These are phyloP conservation scores for Kalmanozyma brasiliensis DNA, from an alignment of 1,284 basidiomycete species.

Conservation along the genomic window DNA sequence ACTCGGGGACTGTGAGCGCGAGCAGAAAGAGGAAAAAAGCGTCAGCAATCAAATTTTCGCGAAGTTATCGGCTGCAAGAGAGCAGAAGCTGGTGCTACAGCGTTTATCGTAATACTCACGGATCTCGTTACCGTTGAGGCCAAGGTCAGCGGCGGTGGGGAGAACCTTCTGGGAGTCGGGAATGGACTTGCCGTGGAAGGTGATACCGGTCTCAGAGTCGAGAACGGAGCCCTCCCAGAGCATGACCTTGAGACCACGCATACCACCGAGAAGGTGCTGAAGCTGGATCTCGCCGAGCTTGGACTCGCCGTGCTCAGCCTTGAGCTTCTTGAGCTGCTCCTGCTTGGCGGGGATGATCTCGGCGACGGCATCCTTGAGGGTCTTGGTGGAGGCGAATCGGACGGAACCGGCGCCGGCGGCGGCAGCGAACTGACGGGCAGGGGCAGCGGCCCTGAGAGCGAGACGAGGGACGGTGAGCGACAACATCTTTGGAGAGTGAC, in stretches of 20 bases:
- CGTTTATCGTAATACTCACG: slow-evolving; percentile 46
- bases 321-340: slow-evolving; percentile 66
- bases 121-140: slow-evolving; percentile 65
- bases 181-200: slow-evolving; percentile 67
- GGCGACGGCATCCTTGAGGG: slow-evolving; percentile 64
- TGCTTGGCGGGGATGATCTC: slow-evolving; percentile 67
- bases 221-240: slow-evolving; percentile 68
- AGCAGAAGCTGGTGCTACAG: background rate
- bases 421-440: slow-evolving; percentile 62
- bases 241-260: slow-evolving; percentile 68
- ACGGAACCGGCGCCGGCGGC: slow-evolving; percentile 53
- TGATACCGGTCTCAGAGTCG: slow-evolving; percentile 66
- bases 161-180: slow-evolving; percentile 67
- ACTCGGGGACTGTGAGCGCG: slow-evolving; percentile 59
- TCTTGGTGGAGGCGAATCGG: slow-evolving; percentile 65
- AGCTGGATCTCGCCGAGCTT: slow-evolving; percentile 66
- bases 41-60: background rate
- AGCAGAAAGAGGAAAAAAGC: background rate
- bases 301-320: slow-evolving; percentile 61
- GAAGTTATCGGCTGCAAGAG: background rate
- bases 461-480: slow-evolving; percentile 63
- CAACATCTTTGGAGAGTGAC: slow-evolving; percentile 49
- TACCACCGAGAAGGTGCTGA: slow-evolving; percentile 65
- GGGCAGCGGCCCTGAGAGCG: slow-evolving; percentile 60
- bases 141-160: slow-evolving; percentile 63